Conservation (phyloP, 1,139 yeast genomes). For the Lodderomyces pseudojiufengensis region DNA sequence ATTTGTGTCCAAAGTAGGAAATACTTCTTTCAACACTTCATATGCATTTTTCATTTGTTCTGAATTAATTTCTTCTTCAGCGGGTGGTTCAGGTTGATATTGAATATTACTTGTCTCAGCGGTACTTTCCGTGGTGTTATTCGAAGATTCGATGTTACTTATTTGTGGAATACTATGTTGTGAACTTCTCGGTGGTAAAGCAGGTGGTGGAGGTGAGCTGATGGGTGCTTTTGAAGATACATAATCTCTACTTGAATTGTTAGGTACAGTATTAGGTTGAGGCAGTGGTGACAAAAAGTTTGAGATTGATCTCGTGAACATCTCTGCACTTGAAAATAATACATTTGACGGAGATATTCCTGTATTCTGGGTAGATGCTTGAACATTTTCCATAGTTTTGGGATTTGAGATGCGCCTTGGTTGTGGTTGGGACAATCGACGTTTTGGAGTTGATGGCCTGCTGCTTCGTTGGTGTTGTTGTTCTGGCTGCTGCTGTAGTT, state of each 20-base stretch:
- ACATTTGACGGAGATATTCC: slow-evolving; percentile 49
- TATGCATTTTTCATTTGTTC: slow-evolving; percentile 24
- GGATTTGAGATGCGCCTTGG: slow-evolving; percentile 16
- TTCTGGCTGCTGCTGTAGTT: background rate
- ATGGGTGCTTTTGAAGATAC: slow-evolving; percentile 9
- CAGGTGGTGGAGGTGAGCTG: slow-evolving; percentile 8
- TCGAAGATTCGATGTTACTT: background rate
- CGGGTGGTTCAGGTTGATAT: slow-evolving; percentile 13
- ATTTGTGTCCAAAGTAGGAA: slow-evolving; percentile 68
- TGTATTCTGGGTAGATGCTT: slow-evolving; percentile 9
- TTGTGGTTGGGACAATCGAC: slow-evolving; percentile 17
- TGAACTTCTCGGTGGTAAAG: slow-evolving; percentile 5
- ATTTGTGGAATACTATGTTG: background rate
- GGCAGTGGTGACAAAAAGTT: slow-evolving; percentile 46
- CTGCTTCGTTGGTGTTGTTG: background rate
- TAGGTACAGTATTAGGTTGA: slow-evolving; percentile 11
- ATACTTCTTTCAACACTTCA: slow-evolving; percentile 60
- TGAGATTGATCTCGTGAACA: slow-evolving; percentile 48
- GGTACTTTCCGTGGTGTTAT: slow-evolving; percentile 3
- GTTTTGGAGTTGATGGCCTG: slow-evolving; percentile 2
- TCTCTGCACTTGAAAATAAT: slow-evolving; percentile 49
- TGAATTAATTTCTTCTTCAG: slow-evolving; percentile 12
- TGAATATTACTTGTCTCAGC: background rate
- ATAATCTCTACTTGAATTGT: slow-evolving; percentile 4
- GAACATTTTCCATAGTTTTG: background rate